Percentiles rank a stretch among this genome's conserved stretches.
Conservation (phyloP, 768 basidiomycete genomes). For the Filobasidium wieringae region DNA sequence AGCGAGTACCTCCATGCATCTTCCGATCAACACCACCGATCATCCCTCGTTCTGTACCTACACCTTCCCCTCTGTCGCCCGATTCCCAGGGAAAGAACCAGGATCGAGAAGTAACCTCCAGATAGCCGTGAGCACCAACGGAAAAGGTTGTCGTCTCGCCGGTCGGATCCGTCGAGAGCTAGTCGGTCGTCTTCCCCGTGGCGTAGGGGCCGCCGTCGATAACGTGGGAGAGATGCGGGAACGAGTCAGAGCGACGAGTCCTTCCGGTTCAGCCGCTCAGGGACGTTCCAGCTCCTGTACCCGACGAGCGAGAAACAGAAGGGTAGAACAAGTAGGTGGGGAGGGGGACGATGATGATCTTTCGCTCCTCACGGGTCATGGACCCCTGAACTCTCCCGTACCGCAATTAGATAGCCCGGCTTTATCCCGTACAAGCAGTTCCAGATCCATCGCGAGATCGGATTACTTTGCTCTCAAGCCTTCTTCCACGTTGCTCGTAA, state of each 20-base stretch:
- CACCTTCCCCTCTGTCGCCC: conserved; percentile 71
- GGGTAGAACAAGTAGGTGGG: neutral
- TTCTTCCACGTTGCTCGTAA: neutral
- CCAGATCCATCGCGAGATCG: no score
- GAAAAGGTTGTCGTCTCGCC: conserved; percentile 74
- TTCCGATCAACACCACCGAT: conserved; percentile 79
- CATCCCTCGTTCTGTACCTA: conserved; percentile 78
- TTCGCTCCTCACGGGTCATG: neutral
- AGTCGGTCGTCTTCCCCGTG: conserved; percentile 57
- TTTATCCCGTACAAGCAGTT: conserved; percentile 20
- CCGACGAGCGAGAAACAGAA: neutral
- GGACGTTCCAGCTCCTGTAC: neutral
- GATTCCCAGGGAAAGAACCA: conserved; percentile 45
- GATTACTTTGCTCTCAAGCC: conserved; percentile 8
- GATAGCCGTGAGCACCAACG: conserved; percentile 80
- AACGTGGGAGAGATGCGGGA: conserved; percentile 60
- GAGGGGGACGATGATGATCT: conserved; percentile 39
- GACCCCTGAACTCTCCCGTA: conserved; percentile 41
- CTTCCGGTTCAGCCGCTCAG: neutral
- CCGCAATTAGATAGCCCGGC: conserved; percentile 35
- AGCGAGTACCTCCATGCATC: conserved; percentile 49
- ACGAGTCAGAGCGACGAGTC: conserved; percentile 14
- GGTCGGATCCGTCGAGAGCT: conserved; percentile 71
- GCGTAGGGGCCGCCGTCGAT: conserved; percentile 61
- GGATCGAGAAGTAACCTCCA: conserved; percentile 38